Conservation (phyloP, 2,329 filamentous ascomycete genomes). For the Falciphora oryzae region DNA sequence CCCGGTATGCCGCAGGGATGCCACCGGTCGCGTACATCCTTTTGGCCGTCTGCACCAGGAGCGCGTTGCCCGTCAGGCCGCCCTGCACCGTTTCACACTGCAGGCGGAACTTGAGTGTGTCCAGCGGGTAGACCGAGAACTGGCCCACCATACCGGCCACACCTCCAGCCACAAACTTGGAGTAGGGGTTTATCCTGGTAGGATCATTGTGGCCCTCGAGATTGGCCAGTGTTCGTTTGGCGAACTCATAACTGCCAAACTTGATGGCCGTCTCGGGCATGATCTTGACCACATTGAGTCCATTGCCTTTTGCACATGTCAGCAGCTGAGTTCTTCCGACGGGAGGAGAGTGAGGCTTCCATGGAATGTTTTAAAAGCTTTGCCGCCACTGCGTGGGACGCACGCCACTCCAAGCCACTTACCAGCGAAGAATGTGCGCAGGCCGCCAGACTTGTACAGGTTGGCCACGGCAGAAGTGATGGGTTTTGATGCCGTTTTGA, state of each 20-base stretch:
- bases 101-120: constrained; percentile 76
- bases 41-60: constrained; percentile 75
- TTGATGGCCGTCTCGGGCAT: constrained; percentile 99
- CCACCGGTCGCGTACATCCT: constrained; percentile 82
- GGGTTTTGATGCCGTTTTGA: constrained; percentile 61
- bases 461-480: constrained; percentile 69
- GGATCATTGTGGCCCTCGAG: constrained; percentile 85
- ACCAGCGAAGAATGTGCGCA: constrained; percentile 92
- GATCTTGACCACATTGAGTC: constrained; percentile 92
- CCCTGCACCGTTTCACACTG: constrained; percentile 91
- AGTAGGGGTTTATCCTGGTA: constrained; percentile 70
- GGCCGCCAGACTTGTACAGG: constrained; percentile 78
- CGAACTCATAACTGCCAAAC: constrained; percentile 94
- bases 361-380: neutral
- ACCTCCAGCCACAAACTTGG: constrained; percentile 87
- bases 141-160: constrained; percentile 92
- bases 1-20: constrained; percentile 75
- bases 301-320: constrained; percentile 61
- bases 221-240: constrained; percentile 78
- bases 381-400: neutral
- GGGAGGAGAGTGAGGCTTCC: too few relatives aligned
- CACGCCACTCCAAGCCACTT: constrained; percentile 25
- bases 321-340: neutral
- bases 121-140: constrained; percentile 91
- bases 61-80: constrained; percentile 73